A percentile compares a stretch with the other conserved stretches of the same genome.
Conservation (phyloP, 2,329 filamentous ascomycete genomes). For the Tolypocladium ophioglossoides region DNA sequence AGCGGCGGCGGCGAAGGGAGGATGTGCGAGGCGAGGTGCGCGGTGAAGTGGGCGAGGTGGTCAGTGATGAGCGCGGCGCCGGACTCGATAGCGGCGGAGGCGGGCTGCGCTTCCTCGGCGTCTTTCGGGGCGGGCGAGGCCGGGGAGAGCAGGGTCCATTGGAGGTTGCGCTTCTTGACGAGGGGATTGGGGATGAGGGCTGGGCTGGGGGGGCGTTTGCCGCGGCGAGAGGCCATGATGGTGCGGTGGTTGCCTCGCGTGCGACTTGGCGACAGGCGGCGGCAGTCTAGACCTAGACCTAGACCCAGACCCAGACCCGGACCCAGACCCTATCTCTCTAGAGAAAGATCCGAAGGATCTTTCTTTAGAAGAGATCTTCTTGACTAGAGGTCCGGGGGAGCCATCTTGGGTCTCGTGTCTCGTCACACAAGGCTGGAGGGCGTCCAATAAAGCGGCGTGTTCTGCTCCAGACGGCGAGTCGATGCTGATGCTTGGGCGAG, state of each 20-base stretch:
- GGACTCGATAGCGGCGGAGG: slow-evolving; percentile 29
- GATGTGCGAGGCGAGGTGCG: slow-evolving; percentile 17
- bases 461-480: neutral
- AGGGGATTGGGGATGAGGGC: slow-evolving; percentile 32
- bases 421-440: neutral
- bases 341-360: no score
- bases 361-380: no score
- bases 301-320: no score
- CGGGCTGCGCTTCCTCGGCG: slow-evolving; percentile 4
- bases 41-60: slow-evolving; percentile 28
- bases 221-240: neutral
- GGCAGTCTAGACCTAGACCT: no score
- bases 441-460: neutral
- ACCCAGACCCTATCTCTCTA: no score
- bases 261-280: no score
- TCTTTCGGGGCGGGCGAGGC: neutral
- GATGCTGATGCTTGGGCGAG: neutral
- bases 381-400: neutral
- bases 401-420: neutral
- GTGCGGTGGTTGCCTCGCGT: neutral
- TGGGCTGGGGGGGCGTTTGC: slow-evolving; percentile 20
- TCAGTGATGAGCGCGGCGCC: slow-evolving; percentile 24
- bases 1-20: slow-evolving; percentile 16
- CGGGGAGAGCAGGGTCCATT: slow-evolving; percentile 26
- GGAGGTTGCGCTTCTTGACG: slow-evolving; percentile 34